Base-by-base conservation (phyloP, 23 red algal species). In the Gracilaria vermiculophylla region DNA sequence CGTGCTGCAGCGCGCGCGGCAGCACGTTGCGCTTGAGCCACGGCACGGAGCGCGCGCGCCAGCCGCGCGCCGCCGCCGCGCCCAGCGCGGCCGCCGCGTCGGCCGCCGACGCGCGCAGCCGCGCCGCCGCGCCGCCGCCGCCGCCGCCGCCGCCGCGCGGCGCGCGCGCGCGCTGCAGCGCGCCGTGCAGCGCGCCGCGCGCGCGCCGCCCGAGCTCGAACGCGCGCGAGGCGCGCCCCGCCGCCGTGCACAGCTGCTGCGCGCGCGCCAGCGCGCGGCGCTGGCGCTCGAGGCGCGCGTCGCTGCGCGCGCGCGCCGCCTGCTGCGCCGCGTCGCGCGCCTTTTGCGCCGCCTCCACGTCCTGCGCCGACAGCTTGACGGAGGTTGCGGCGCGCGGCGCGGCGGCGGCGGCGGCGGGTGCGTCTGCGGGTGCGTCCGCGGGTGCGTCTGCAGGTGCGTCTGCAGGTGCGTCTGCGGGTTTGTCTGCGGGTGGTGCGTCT, bases 121-220 rank as follows among this genome's bases (percentile, higher is more conserved):
- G n/a, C 4, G 54, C 70, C 3, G 41, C 72, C 56, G 42, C 44
- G 16, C 49, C 69, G 65, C 21, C 0, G 56, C 53, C 17, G 85
- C 85, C 45, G 42, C 41, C 24, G 85, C 43, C 9, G 85, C 85
- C 3, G 70, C 61, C 36, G 85, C 85, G 19, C 45, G 53, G 78
- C 48, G 85, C 42, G 3, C 42, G 36, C 19, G 72, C 67, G 24
- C 45, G 51, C 25, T 75, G 49, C 67, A 89, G n/a, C 4, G 54
- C 64, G 10, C 19, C 5, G 13, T 78, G 70, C 17, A 65, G 37
- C 41, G 62, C 35, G 28, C 31, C 70, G 20, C 85, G 44, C 39
- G 85, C 70, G 25, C 41, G 35, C 53, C 52, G 47, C 21, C 85
- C 85, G 10, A 89, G 72, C 52, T 89, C 70, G 44, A 89, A 77